phyloP scores from a whole-genome alignment of 345 rosid species.

The Pistacia integerrima region DNA sequence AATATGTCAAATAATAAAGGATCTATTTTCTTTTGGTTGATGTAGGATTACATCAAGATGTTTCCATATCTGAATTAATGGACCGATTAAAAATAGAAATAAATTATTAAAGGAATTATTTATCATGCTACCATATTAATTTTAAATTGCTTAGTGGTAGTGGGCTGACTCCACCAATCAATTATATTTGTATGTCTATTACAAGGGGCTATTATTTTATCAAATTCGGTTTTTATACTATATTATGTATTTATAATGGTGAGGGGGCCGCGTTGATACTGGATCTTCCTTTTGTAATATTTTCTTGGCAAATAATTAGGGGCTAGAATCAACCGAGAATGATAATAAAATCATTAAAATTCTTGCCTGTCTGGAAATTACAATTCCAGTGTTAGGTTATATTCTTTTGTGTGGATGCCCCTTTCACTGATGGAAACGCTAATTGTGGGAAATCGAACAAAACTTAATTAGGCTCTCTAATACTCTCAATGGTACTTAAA shows the following conservation, averaged over 20 bases:
- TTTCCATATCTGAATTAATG: not conserved
- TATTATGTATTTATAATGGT: slow-evolving; percentile 14
- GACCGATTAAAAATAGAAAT: not conserved
- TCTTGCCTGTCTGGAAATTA: slow-evolving; percentile 18
- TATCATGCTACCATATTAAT: not conserved
- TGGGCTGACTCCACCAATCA: not conserved
- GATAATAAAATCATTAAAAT: slow-evolving; percentile 9
- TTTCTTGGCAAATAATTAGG: not conserved
- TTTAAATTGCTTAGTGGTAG: slow-evolving; percentile 1
- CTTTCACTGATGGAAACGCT: not conserved
- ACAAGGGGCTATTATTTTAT: slow-evolving; percentile 12
- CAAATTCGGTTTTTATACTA: not conserved
- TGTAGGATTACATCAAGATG: slow-evolving; percentile 2
- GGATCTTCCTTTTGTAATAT: not conserved
- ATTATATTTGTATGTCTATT: slow-evolving; percentile 4
- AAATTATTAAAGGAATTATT: not conserved
- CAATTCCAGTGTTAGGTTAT: not conserved
- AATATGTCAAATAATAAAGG: slow-evolving; percentile 10
- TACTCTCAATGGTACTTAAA: not conserved
- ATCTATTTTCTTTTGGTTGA: not conserved
- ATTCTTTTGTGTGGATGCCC: not conserved
- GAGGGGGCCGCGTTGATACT: slow-evolving; percentile 18
- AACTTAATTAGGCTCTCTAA: not conserved
- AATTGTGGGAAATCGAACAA: not conserved
- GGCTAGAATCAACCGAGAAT: slow-evolving; percentile 1